Conservation (phyloP, 2,329 filamentous ascomycete genomes). For the Endoconidiophora polonica region DNA sequence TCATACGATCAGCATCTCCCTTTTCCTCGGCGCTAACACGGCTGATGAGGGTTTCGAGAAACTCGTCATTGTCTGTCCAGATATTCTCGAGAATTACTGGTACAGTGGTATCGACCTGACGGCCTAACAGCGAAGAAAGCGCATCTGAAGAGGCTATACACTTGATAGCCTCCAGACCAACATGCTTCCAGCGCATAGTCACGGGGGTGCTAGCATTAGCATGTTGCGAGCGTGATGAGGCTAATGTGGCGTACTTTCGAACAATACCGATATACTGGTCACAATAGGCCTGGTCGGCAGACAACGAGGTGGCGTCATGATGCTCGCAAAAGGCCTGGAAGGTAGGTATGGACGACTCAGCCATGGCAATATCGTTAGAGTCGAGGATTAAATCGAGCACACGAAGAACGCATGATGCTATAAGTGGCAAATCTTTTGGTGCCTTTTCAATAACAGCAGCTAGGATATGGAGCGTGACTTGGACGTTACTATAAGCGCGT, state of each 20-base stretch:
- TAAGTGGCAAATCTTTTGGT: constrained; percentile 76
- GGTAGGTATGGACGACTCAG: constrained; percentile 73
- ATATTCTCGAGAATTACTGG: constrained; percentile 79
- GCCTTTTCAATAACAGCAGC: constrained; percentile 85
- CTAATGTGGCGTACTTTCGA: constrained; percentile 61
- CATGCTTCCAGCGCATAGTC: constrained; percentile 59
- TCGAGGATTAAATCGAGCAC: constrained; percentile 69
- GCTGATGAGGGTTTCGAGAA: constrained; percentile 51
- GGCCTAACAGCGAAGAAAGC: constrained; percentile 55
- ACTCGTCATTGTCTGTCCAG: constrained; percentile 55
- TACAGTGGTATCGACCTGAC: constrained; percentile 62
- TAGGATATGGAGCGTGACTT: constrained; percentile 87
- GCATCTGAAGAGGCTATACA: constrained; percentile 67
- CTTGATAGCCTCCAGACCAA: constrained; percentile 61
- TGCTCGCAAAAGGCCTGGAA: constrained; percentile 80
- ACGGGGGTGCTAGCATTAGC: constrained; percentile 50
- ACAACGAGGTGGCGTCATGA: constrained; percentile 71
- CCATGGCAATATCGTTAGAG: constrained; percentile 78
- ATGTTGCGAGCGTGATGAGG: constrained; percentile 44
- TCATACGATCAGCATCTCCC: constrained; percentile 43
- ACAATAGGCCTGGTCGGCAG: constrained; percentile 72
- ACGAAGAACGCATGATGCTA: constrained; percentile 68
- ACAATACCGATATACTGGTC: constrained; percentile 71
- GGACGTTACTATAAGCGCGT: constrained; percentile 53
- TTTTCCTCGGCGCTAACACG: constrained; percentile 53